Conservation (phyloP, 176 grass and related monocot species). For the Thinopyrum elongatum region DNA sequence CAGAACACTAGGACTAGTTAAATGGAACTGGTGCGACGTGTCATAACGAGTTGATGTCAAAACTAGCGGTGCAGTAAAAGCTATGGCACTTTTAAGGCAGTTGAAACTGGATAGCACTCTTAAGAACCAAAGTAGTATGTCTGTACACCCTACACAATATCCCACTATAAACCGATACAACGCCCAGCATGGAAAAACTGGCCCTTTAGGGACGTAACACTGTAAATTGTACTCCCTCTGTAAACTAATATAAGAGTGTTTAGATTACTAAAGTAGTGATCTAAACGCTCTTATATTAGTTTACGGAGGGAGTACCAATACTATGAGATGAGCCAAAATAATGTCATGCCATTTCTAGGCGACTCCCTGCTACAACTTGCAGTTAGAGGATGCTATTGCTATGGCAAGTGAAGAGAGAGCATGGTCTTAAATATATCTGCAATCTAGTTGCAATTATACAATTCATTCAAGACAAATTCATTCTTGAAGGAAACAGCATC, state of each 20-base stretch:
- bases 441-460: not conserved
- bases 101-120: slow-evolving; percentile 1
- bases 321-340: not conserved
- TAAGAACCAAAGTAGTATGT: not conserved
- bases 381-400: not conserved
- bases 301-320: too few relatives aligned
- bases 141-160: not conserved
- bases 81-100: not conserved
- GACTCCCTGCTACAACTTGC: not conserved
- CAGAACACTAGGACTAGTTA: not conserved
- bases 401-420: not conserved
- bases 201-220: not conserved
- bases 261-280: too few relatives aligned
- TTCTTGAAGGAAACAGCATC: not conserved
- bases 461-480: slow-evolving; percentile 7
- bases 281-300: too few relatives aligned
- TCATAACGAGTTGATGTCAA: not conserved
- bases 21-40: not conserved
- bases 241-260: too few relatives aligned
- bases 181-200: not conserved
- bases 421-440: not conserved
- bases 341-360: not conserved
- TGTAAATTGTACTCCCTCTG: not conserved
- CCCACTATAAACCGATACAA: not conserved
- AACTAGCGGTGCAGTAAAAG: not conserved